Evolutionary conservation across 176 grass and related monocot genomes (phyloP), one percentile per base, ranked within the genome.

Genomic region (Calamus simplicifolius): DNA sequence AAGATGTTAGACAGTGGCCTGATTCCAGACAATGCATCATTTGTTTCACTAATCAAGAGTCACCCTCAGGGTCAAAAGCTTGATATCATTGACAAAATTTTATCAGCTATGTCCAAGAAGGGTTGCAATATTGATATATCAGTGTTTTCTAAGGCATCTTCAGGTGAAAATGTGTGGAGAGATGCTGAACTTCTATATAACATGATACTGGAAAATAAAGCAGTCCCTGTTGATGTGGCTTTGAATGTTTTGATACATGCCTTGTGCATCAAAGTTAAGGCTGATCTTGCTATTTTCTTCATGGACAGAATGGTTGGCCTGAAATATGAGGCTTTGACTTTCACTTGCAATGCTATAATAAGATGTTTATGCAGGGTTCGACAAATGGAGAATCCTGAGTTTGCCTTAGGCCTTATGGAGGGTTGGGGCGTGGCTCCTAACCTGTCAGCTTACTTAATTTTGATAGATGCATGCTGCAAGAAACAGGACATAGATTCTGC

Each of bases 381-480:
- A 4, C 17, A 6, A 5, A 78, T 71, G 66, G 75, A 63, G 27
- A 35, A 63, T 51, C 58, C 67, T 77, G 26, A 35, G 19, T 38
- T 23, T 64, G 54, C 60, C 18, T 54, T 65, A 56, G 43, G 28
- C 62, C 15, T 70, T 58, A 75, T 75, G 66, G 52, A 81, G 29
- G 49, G 53, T 15, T 75, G 59, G 57, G 27, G 54, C 28, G 54
- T 59, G 26, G 49, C 23, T 6, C 48, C 53, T 51, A 31, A 75
- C 60, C 43, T 75, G 23, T 23, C 59, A 49, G 71, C 67, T 26
- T 62, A 71, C 65, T 70, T 60, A 19, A 65, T 78, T 25, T 50
- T 78, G 67, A 63, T 78, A 58, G 29, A 69, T 38, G 67, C 75
- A 53, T 71, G 64, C 7, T 57, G 60, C 28, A 78, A 65, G 27